These are phyloP conservation scores for Suillus americanus DNA, from an alignment of 768 basidiomycete species.

Conservation along the genomic window DNA sequence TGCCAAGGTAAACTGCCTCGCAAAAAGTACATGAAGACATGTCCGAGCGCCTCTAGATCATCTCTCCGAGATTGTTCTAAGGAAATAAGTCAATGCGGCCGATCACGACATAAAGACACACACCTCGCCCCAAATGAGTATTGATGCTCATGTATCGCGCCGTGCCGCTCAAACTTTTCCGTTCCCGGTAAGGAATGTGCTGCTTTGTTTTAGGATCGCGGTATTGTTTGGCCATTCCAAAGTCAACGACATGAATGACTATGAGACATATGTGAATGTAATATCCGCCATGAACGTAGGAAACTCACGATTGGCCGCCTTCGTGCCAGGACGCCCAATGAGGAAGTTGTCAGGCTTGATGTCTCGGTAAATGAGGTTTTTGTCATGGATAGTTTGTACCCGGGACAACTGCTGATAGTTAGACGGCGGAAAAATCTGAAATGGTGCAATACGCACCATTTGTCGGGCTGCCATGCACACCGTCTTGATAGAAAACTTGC, in stretches of 20 bases:
- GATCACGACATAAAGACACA: conserved; percentile 18
- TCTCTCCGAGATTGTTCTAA: conserved; percentile 91
- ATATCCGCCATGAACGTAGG: conserved; percentile 5
- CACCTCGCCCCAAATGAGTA: conserved; percentile 95
- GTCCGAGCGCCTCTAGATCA: conserved; percentile 97
- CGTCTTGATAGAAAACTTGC: conserved; percentile 97
- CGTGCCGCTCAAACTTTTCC: conserved; percentile 95
- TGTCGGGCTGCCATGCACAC: conserved; percentile 99
- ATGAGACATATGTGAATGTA: neutral
- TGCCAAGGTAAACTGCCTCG: conserved; percentile 98
- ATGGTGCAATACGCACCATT: conserved; percentile 59
- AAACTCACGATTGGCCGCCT: conserved; percentile 72
- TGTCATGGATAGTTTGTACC: conserved; percentile 98
- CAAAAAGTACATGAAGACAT: conserved; percentile 99
- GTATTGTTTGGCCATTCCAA: conserved; percentile 99
- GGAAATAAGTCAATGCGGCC: conserved; percentile 8
- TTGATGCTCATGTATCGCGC: conserved; percentile 99
- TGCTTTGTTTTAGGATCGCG: conserved; percentile 99
- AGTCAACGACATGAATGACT: conserved; percentile 96
- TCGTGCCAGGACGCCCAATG: conserved; percentile 91
- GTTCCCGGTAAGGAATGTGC: conserved; percentile 98
- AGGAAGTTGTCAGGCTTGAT: conserved; percentile 99
- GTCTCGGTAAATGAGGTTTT: conserved; percentile 98
- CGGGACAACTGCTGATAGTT: conserved; percentile 67
- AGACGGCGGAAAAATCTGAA: conserved; percentile 8